A percentile compares a stretch with the other conserved stretches of the same genome.
Evolutionary conservation across 2,329 filamentous ascomycete genomes (phyloP).

Genomic region (Aspergillus nomiae): DNA sequence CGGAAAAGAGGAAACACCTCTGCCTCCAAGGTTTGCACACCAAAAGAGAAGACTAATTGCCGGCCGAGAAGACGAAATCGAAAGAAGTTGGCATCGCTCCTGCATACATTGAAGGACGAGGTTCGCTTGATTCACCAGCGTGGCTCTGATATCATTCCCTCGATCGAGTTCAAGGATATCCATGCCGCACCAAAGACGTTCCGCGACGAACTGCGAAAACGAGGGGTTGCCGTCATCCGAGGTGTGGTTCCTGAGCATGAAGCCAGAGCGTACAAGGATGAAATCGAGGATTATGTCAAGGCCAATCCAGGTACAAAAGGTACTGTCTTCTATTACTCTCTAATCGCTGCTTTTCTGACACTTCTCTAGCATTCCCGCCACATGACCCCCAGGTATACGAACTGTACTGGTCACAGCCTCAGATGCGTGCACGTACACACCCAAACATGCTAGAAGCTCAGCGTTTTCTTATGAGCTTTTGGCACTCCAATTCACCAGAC

Average conservation of each 20-base stretch:
- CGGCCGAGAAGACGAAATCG: not conserved
- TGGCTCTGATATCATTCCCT: not conserved
- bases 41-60: not conserved
- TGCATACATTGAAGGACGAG: not conserved
- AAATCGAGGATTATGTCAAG: not conserved
- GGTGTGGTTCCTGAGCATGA: not conserved
- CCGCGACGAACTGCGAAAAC: not conserved
- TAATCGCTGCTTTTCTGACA: not conserved
- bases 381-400: slow-evolving; percentile 9
- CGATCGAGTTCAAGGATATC: not conserved
- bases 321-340: not conserved
- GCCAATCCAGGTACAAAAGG: not conserved
- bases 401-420: slow-evolving; percentile 16
- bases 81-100: not conserved
- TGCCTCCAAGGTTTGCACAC: slow-evolving; percentile 10
- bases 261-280: not conserved
- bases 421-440: slow-evolving; percentile 14
- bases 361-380: not conserved
- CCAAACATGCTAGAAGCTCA: slow-evolving; percentile 19
- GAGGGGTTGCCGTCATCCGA: not conserved
- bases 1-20: slow-evolving; percentile 6
- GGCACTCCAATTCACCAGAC: not conserved
- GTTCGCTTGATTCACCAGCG: not conserved
- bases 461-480: not conserved
- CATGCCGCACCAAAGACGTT: not conserved